These are phyloP conservation scores for Collybia sp. DNA, from an alignment of 768 basidiomycete species.

Conservation along the genomic window DNA sequence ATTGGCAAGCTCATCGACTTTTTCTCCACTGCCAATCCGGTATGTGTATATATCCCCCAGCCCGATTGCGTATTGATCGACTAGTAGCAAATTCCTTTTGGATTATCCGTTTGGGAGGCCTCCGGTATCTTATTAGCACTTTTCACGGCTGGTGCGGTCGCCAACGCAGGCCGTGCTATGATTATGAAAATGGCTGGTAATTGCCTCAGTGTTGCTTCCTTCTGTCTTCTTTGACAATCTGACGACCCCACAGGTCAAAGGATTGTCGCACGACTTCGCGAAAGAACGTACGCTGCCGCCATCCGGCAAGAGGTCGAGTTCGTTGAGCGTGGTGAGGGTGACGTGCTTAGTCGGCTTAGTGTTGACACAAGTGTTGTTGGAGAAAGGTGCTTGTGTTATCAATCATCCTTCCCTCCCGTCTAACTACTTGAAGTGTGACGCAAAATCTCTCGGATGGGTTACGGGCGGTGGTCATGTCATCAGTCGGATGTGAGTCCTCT, in stretches of 20 bases:
- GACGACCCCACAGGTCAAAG: conserved; percentile 54
- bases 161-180: conserved; percentile 80
- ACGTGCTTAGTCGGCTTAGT: conserved; percentile 87
- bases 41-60: conserved; percentile 29
- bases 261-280: conserved; percentile 84
- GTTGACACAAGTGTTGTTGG: conserved; percentile 93
- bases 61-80: no score
- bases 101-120: conserved; percentile 75
- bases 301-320: conserved; percentile 89
- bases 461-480: conserved; percentile 86
- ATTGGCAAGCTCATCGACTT: conserved; percentile 94
- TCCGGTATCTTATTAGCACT: conserved; percentile 66
- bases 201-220: conserved; percentile 11
- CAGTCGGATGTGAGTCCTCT: conserved; percentile 77
- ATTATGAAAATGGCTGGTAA: conserved; percentile 83
- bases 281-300: conserved; percentile 79
- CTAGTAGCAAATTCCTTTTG: conserved; percentile 69
- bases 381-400: conserved; percentile 55
- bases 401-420: neutral
- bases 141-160: conserved; percentile 84
- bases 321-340: conserved; percentile 89
- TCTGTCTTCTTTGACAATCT: neutral
- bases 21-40: conserved; percentile 72
- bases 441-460: conserved; percentile 78
- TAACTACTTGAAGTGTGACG: conserved; percentile 46